Conservation (phyloP, 2,329 filamentous ascomycete species). For the Cryphonectria radicalis region DNA sequence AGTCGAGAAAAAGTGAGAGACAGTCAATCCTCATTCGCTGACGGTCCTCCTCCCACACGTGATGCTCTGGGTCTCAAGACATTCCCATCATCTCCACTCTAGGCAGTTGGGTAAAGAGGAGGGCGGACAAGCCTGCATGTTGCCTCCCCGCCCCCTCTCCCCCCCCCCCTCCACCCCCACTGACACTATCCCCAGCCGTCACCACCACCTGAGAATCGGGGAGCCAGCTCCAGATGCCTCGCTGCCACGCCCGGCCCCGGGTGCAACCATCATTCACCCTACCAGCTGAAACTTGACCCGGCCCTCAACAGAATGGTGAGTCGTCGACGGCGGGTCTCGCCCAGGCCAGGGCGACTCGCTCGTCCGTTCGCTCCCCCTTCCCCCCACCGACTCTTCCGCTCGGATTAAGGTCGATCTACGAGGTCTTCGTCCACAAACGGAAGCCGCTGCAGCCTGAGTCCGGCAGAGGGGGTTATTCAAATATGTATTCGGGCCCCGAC, state of each 20-base stretch:
- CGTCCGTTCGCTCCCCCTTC: neutral
- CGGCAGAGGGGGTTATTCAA: neutral
- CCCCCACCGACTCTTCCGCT: conserved; percentile 22
- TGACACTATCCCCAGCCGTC: neutral
- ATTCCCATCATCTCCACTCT: conserved; percentile 8
- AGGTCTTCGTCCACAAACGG: conserved; percentile 9
- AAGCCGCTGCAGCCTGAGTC: conserved; percentile 4
- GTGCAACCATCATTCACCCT: neutral
- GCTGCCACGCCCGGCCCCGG: conserved; percentile 15
- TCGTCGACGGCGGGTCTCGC: conserved; percentile 2
- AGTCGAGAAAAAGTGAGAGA: neutral
- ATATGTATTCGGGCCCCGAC: conserved; percentile 18
- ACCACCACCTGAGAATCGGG: neutral
- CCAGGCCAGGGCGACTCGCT: neutral
- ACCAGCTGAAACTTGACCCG: neutral
- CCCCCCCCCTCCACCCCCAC: neutral
- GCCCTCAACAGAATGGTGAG: neutral
- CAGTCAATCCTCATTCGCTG: neutral
- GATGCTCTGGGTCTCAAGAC: neutral
- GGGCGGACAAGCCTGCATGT: neutral
- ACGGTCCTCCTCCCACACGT: neutral
- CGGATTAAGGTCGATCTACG: conserved; percentile 23
- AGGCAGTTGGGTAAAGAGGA: conserved; percentile 10
- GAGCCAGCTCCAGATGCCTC: conserved; percentile 5
- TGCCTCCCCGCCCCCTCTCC: neutral